Percentiles rank a stretch among this genome's conserved stretches.
These are phyloP conservation scores for Meyerozyma athensensis DNA, from an alignment of 1,139 yeast genomes.

Conservation along the genomic window DNA sequence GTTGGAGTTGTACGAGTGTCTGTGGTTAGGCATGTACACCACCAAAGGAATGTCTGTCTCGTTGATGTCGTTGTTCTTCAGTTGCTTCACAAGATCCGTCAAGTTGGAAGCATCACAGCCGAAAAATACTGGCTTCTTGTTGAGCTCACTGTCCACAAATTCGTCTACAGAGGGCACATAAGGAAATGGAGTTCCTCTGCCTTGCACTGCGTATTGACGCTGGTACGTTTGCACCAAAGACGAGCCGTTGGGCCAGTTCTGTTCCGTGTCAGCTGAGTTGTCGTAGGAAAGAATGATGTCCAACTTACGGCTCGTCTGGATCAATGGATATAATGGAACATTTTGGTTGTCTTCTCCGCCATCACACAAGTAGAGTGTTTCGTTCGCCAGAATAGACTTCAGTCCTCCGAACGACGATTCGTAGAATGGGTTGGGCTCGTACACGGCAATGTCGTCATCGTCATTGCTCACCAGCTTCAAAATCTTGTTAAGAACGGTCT, in stretches of 20 bases:
- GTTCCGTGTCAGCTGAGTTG: conserved; percentile 24
- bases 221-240: conserved; percentile 29
- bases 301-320: conserved; percentile 21
- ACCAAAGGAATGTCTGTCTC: conserved; percentile 38
- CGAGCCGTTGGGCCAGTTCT: conserved; percentile 33
- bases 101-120: conserved; percentile 44
- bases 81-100: conserved; percentile 24
- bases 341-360: conserved; percentile 33
- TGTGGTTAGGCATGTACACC: conserved; percentile 32
- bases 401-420: conserved; percentile 12
- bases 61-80: conserved; percentile 23
- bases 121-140: conserved; percentile 43
- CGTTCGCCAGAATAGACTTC: conserved; percentile 13
- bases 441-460: conserved; percentile 21
- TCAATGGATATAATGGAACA: conserved; percentile 25
- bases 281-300: conserved; percentile 29
- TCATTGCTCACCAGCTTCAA: conserved; percentile 6
- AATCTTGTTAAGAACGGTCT: conserved; percentile 14
- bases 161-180: conserved; percentile 30
- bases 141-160: conserved; percentile 24
- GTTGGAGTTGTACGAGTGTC: conserved; percentile 30
- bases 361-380: conserved; percentile 23
- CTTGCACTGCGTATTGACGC: conserved; percentile 24
- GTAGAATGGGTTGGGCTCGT: conserved; percentile 22
- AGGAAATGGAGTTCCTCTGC: conserved; percentile 30